Evolutionary conservation across 1,284 basidiomycete genomes (phyloP), one percentile per base, ranked within the genome.

Genomic region (Crepidotus sp.): DNA sequence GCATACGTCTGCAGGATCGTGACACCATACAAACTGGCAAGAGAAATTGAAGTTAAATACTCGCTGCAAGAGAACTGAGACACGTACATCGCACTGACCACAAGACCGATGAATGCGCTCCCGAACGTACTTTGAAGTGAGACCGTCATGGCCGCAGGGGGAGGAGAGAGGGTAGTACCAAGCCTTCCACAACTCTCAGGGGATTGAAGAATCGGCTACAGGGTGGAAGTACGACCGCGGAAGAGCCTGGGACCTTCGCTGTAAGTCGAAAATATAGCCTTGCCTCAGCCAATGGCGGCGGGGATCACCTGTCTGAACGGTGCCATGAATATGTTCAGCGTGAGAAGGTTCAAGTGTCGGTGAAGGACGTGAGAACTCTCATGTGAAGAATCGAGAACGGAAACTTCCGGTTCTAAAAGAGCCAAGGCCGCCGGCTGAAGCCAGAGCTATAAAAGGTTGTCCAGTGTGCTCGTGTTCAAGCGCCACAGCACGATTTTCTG

Each of bases 1-100:
- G 51, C 62, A 41, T 50, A 65, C 65, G 63, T 63, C 45, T 67
- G 65, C 15, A 67, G 50, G 27, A 67, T 55, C 1, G 65, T 66
- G 17, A 65, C 59, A 19, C 65, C 65, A 48, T 65, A 66, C 29
- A 67, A 42, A 25, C 53, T 59, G 34, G n/a, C n/a, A n/a, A n/a
- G n/a, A n/a, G 21, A 26, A 40, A 21, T 15, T 34, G 38, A 30
- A 47, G 42, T 18, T 36, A 42, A 45, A 11, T 36, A 14, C 32
- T 29, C 15, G 31, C 30, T 14, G 17, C 11, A 25, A 15, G 6
- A 37, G 30, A 14, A 45, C 39, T 19, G n/a, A n/a, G 6, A 10
- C 19, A 51, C 60, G 40, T 50, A 69, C 67, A 65, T 50, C 22
- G 66, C 58, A 45, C 61, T 65, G 11, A 51, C 54, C 26, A 68